Percentiles rank a stretch among this genome's conserved stretches.
These are phyloP conservation scores for Artemisia annua DNA, from an alignment of 129 eudicot species.

Conservation along the genomic window DNA sequence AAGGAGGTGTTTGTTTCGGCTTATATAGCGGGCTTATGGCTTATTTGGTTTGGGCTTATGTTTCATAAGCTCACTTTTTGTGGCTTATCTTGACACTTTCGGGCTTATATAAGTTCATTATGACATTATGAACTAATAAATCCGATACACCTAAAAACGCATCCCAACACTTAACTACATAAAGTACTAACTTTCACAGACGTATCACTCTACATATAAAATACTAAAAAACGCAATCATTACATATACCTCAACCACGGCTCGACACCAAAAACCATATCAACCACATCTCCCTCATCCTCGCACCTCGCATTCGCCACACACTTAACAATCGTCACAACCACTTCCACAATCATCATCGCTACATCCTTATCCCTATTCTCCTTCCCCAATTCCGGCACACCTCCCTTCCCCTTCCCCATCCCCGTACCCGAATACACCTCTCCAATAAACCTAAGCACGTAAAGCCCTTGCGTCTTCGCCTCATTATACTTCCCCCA, in stretches of 20 bases:
- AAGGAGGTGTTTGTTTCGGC: too few species aligned
- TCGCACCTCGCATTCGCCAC: slow-evolving; percentile 43
- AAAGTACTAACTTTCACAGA: neutral
- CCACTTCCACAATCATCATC: slow-evolving; percentile 51
- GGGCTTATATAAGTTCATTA: too few species aligned
- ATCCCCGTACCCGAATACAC: slow-evolving; percentile 20
- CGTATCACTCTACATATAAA: too few species aligned
- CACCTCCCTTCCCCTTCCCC: slow-evolving; percentile 25
- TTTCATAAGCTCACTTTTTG: too few species aligned
- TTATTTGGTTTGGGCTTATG: too few species aligned
- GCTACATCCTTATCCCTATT: slow-evolving; percentile 52
- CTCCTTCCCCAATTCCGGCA: slow-evolving; percentile 49
- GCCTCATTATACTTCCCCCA: slow-evolving; percentile 69
- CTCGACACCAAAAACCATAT: slow-evolving; percentile 41
- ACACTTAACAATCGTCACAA: slow-evolving; percentile 63
- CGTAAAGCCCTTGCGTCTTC: slow-evolving; percentile 39
- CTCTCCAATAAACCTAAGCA: slow-evolving; percentile 43
- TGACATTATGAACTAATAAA: too few species aligned
- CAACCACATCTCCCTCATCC: slow-evolving; percentile 44
- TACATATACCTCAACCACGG: slow-evolving; percentile 69
- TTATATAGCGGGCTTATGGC: too few species aligned
- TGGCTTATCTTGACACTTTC: too few species aligned
- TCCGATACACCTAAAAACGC: neutral
- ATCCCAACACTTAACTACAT: neutral
- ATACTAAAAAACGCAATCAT: neutral